Evolutionary conservation across 768 basidiomycete species (phyloP).

Genomic region (Cubamyces sp.): DNA sequence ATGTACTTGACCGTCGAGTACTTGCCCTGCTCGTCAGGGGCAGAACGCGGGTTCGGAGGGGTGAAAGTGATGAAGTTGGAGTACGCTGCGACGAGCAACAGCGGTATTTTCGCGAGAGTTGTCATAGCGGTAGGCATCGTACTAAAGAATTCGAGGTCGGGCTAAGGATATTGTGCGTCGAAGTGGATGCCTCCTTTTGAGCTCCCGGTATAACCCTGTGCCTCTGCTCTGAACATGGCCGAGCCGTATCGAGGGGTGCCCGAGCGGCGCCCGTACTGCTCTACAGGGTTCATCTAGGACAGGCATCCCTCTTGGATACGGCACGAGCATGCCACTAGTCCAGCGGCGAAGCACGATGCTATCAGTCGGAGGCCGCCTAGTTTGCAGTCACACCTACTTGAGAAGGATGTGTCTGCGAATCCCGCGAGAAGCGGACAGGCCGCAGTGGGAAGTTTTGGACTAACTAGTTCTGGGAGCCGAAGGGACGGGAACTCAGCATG

Average conservation of each 20-base stretch:
- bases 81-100: constrained; percentile 10
- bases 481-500: constrained; percentile 10
- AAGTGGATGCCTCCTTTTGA: background rate
- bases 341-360: background rate
- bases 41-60: constrained; percentile 12
- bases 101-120: constrained; percentile 4
- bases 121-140: background rate
- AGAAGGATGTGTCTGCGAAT: background rate
- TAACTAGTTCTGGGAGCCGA: constrained; percentile 14
- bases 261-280: background rate
- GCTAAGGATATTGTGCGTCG: background rate
- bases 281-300: background rate
- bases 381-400: background rate
- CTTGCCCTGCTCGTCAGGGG: constrained; percentile 15
- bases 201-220: no score
- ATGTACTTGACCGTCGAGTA: constrained; percentile 12
- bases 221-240: no score
- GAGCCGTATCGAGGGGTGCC: no score
- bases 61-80: constrained; percentile 20
- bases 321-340: background rate
- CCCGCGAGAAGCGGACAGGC: background rate
- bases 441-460: constrained; percentile 11
- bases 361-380: constrained; percentile 16
- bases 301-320: background rate
- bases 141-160: no score